Evolutionary conservation across 345 rosid genomes (phyloP), one percentile per base, ranked within the genome.

Genomic region (Eutrema japonicum): DNA sequence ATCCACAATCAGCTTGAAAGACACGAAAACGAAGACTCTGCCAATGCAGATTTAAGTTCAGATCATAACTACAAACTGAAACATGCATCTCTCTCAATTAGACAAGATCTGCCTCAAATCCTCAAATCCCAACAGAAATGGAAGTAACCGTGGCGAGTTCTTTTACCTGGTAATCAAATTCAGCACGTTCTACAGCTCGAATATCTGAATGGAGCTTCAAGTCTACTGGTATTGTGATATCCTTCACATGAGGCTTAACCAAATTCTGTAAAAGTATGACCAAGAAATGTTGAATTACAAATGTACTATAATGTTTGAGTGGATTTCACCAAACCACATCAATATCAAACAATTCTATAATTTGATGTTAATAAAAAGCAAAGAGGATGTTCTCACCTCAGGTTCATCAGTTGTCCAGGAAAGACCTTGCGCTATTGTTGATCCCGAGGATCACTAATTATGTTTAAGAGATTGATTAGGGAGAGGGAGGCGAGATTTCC

Each of bases 371-470:
- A 18, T 14, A 11, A 37, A 32, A 56, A 52, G 70, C 26, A 22
- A 12, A 47, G 29, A 53, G 18, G 35, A 11, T 51, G 13, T 16
- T 74, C 78, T 79, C 64, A 89, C 99, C 88, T 95, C 96, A 18
- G 98, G 97, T 60, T 89, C 99, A 71, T 95, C 99, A 46, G 97
- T 92, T 69, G 99, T 96, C 87, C 86, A 90, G 14, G 99, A 98
- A 70, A 90, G 92, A 67, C 97, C 98, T 82, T 90, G 98, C 16
- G 99, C 99, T n/a, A n/a, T n/a, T n/a, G n/a, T n/a, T n/a, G n/a
- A n/a, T n/a, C n/a, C n/a, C n/a, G n/a, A n/a, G n/a, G n/a, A n/a
- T n/a, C n/a, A n/a, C n/a, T n/a, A n/a, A n/a, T n/a, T n/a, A n/a
- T n/a, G n/a, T n/a, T n/a, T n/a, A n/a, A n/a, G n/a, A n/a, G n/a